Evolutionary conservation across 345 rosid species (phyloP).

Genomic region (Nephelium lappaceum): DNA sequence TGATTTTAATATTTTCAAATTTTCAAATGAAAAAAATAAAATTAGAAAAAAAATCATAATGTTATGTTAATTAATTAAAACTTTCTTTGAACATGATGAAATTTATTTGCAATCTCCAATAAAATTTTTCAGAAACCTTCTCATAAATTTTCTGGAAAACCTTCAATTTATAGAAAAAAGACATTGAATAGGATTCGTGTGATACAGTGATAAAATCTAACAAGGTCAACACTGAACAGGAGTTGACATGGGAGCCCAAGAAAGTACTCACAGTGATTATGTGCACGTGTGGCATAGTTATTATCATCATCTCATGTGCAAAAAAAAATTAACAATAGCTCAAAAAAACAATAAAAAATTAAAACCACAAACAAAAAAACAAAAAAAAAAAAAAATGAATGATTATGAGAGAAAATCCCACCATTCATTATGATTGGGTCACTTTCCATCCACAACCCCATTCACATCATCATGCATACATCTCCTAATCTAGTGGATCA

Average conservation of each 20-base stretch:
- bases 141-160: background rate
- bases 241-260: constrained; percentile 25
- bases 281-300: constrained; percentile 50
- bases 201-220: background rate
- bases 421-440: constrained; percentile 19
- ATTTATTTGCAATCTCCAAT: no score
- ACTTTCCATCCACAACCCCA: background rate
- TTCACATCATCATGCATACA: constrained; percentile 7
- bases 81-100: no score
- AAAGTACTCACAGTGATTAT: constrained; percentile 26
- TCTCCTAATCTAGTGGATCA: background rate
- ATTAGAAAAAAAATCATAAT: background rate
- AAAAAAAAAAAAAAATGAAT: no score
- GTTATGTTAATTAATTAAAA: no score
- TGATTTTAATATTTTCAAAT: background rate
- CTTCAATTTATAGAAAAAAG: background rate
- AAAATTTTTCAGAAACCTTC: background rate
- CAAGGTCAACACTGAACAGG: constrained; percentile 33
- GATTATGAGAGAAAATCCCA: constrained; percentile 24
- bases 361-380: background rate
- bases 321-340: no score
- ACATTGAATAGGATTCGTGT: background rate
- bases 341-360: background rate
- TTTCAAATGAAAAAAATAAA: no score
- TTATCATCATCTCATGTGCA: constrained; percentile 32